These are phyloP conservation scores for Porphyrellus sp. DNA, from an alignment of 1,284 basidiomycete species.

Conservation along the genomic window DNA sequence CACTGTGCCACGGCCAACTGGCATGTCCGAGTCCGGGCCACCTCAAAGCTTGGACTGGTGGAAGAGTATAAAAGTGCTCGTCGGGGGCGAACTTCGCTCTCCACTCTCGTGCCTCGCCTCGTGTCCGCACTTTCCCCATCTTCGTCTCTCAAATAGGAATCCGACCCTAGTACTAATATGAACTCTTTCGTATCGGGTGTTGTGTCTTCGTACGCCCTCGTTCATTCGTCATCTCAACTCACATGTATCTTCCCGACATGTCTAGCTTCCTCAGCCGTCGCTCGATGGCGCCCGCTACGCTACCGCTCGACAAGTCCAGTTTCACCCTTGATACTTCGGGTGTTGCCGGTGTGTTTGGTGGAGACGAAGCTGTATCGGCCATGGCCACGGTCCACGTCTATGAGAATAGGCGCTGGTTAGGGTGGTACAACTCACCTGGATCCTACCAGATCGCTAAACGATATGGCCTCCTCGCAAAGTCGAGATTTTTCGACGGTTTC, in stretches of 20 bases:
- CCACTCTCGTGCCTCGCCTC: neutral
- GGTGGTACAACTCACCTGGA: neutral
- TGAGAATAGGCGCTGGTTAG: neutral
- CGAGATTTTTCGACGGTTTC: neutral
- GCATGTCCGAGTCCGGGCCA: too few relatives aligned
- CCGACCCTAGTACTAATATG: neutral
- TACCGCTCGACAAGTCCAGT: conserved; percentile 20
- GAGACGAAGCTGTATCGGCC: neutral
- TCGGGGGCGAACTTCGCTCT: neutral
- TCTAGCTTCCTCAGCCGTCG: conserved; percentile 17
- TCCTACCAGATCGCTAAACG: neutral
- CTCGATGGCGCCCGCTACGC: conserved; percentile 10
- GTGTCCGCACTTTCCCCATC: neutral
- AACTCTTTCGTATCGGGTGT: neutral
- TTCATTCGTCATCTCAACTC: neutral
- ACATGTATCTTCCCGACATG: neutral
- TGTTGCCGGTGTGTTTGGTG: neutral
- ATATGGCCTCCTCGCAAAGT: neutral
- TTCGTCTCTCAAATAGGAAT: neutral
- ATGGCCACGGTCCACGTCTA: neutral
- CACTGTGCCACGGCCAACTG: too few relatives aligned
- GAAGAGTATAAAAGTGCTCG: too few relatives aligned
- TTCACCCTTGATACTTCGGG: conserved; percentile 11
- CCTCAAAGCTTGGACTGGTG: too few relatives aligned
- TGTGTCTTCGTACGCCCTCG: neutral